Evolutionary conservation across 148 eudicot species (phyloP).

Genomic region (Talinum fruticosum): DNA sequence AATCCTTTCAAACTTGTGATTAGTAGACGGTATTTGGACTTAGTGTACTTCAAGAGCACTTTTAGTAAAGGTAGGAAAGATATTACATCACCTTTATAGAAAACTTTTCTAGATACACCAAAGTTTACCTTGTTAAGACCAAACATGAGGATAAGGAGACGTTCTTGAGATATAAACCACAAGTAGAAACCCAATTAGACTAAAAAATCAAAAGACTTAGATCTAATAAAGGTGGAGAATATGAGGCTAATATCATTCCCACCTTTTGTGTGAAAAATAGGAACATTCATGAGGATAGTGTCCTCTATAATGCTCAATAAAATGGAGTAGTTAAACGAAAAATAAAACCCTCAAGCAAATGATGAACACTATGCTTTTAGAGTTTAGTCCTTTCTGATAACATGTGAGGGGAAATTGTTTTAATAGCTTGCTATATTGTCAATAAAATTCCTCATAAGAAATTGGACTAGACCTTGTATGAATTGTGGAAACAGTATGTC

Average conservation of each 20-base stretch:
- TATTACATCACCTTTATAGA: no score
- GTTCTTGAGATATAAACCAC: background rate
- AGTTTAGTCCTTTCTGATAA: no score
- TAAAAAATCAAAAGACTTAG: no score
- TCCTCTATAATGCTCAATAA: background rate
- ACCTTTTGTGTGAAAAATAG: background rate
- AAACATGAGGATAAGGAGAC: background rate
- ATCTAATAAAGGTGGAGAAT: background rate
- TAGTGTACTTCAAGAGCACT: no score
- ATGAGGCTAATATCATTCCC: background rate
- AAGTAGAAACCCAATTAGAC: no score
- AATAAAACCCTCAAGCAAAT: background rate
- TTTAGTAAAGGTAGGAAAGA: no score
- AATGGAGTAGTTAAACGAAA: background rate
- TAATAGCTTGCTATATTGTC: no score
- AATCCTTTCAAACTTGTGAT: background rate
- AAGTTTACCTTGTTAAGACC: background rate
- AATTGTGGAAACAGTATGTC: no score
- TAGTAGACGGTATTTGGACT: no score
- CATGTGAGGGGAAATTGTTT: no score
- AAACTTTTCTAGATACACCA: background rate
- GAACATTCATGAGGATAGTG: background rate
- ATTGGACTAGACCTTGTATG: no score
- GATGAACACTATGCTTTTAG: background rate
- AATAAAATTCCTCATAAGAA: no score